These are phyloP conservation scores for Telfairia occidentalis DNA, from an alignment of 331 rosid genomes.

Conservation along the genomic window DNA sequence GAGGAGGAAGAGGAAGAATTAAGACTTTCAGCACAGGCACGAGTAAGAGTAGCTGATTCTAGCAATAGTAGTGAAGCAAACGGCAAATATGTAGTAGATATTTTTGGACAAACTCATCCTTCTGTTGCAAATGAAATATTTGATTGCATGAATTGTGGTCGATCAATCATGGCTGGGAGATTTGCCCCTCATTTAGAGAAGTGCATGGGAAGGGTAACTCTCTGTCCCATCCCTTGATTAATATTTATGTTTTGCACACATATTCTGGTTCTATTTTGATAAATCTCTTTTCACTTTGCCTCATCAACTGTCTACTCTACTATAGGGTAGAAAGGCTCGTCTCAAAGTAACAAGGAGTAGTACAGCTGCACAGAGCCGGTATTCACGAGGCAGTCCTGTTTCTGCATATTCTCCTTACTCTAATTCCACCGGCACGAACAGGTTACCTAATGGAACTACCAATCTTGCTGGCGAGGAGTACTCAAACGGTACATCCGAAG, in stretches of 20 bases:
- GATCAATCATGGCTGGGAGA: constrained; percentile 77
- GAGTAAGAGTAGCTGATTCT: constrained; percentile 81
- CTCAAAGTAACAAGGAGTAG: constrained; percentile 79
- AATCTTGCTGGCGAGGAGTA: constrained; percentile 58
- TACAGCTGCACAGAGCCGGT: constrained; percentile 65
- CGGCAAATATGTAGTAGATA: constrained; percentile 78
- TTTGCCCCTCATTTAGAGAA: constrained; percentile 98
- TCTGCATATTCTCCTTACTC: constrained; percentile 46
- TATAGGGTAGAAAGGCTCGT: constrained; percentile 96
- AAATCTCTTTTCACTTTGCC: not conserved
- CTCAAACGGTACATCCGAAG: constrained; percentile 55
- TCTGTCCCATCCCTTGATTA: constrained; percentile 5
- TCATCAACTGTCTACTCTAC: constrained; percentile 9
- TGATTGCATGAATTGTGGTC: constrained; percentile 85
- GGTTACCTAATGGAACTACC: constrained; percentile 64
- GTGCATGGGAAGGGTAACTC: constrained; percentile 96
- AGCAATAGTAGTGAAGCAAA: constrained; percentile 64
- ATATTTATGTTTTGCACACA: not conserved
- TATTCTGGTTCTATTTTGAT: not conserved
- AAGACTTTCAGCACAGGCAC: constrained; percentile 78
- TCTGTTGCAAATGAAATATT: constrained; percentile 72
- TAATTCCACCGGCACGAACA: constrained; percentile 38
- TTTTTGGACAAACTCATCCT: constrained; percentile 92
- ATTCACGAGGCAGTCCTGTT: constrained; percentile 54
- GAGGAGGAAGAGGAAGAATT: constrained; percentile 96